Evolutionary conservation across 2,329 filamentous ascomycete species (phyloP), one percentile per base, ranked within the genome.

Genomic region (Epichloe amarillans): DNA sequence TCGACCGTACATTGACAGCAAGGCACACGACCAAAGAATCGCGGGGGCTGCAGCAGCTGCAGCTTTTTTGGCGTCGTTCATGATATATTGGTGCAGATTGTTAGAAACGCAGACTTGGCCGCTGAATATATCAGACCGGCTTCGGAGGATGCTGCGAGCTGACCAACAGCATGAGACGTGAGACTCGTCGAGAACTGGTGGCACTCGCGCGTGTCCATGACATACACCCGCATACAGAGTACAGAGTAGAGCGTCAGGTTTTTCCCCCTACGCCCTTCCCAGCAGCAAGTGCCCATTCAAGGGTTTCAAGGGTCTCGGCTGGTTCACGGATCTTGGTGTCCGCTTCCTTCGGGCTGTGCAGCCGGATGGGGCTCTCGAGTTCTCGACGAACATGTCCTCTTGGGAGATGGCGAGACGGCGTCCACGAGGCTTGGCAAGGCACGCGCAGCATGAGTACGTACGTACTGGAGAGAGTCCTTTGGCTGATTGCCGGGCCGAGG

Each of bases 1-100:
- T 87, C 80, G 19, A 21, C 19, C 19, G 58, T 79, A 84, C 2
- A 84, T 64, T 0, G 80, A 72, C 2, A 86, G 67, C 1, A 85
- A 66, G 11, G 82, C 82, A 55, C 81, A 85, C 4, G 80, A 83
- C 5, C 82, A 1, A 69, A 63, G 26, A 65, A 65, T 60, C 3
- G 68, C 64, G 1, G 70, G 62, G 4, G 66, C 60, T 4, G 74
- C 55, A 12, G 63, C 62, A 1, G 60, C 53, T 21, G 63, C 52
- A 4, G 69, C 65, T 7, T 61, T 56, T 11, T 62, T 58, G 5
- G 69, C 71, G 2, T 52, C 57, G 21, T 55, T 52, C 60, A 72
- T 76, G 40, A 84, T 73, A 54, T 75, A 74, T 47, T 79, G 71
- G 58, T 84, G 80, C 0, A 79, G 70, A 43, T 72, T 69, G 2